These are phyloP conservation scores for Phytophthora litchii DNA, from an alignment of 352 stramenopile genomes.

Conservation along the genomic window DNA sequence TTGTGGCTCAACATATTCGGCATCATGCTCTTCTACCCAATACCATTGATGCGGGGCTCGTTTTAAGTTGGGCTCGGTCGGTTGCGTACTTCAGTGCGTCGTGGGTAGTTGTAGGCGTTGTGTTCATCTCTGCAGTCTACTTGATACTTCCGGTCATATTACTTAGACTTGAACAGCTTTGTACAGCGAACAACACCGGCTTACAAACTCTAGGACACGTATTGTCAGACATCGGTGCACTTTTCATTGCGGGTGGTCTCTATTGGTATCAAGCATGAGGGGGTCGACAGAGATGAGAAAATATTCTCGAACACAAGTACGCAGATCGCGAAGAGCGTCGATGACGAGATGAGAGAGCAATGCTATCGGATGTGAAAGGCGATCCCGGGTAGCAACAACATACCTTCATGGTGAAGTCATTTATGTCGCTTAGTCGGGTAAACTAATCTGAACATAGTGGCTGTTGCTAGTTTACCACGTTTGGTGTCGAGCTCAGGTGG, in stretches of 20 bases:
- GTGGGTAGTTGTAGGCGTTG: constrained; percentile 48
- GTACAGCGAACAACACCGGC: constrained; percentile 24
- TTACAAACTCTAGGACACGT: constrained; percentile 35
- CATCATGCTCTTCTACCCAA: constrained; percentile 90
- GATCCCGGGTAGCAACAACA: too few relatives aligned
- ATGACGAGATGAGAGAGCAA: constrained; percentile 24
- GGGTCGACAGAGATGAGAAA: constrained; percentile 37
- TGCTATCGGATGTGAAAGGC: constrained; percentile 16
- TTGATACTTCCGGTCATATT: constrained; percentile 45
- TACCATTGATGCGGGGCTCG: constrained; percentile 80
- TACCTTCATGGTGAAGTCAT: constrained; percentile 11
- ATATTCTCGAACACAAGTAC: constrained; percentile 48
- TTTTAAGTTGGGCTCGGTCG: constrained; percentile 66
- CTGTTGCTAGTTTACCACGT: too few relatives aligned
- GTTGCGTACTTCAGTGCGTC: constrained; percentile 69
- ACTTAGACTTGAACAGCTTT: constrained; percentile 57
- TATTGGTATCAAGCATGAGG: constrained; percentile 44
- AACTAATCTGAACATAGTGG: too few relatives aligned
- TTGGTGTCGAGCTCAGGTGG: constrained; percentile 8
- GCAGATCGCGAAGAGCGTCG: constrained; percentile 34
- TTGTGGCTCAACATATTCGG: constrained; percentile 93
- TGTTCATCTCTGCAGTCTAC: constrained; percentile 54
- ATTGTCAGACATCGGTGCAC: constrained; percentile 18
- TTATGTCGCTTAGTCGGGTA: constrained; percentile 10
- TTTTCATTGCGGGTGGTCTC: constrained; percentile 8